Evolutionary conservation across 768 basidiomycete genomes (phyloP).

Genomic region (Daedalea quercina): DNA sequence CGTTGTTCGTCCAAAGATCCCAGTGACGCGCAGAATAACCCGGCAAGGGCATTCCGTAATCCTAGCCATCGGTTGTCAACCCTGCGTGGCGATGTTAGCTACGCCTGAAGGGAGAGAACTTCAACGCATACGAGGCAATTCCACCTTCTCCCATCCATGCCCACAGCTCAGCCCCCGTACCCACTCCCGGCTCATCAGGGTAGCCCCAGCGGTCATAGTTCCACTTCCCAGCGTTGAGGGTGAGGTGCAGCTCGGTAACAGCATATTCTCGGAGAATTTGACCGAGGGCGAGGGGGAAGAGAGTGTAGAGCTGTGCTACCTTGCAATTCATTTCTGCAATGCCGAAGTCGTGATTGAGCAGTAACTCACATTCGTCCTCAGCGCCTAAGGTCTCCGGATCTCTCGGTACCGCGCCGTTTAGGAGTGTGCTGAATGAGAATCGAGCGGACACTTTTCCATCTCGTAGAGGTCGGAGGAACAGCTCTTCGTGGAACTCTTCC

Average conservation of each 20-base stretch:
- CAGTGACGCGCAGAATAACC: conserved; percentile 91
- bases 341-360: background rate
- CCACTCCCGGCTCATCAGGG: conserved; percentile 69
- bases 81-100: conserved; percentile 28
- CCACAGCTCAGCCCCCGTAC: conserved; percentile 85
- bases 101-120: background rate
- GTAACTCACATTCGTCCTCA: conserved; percentile 42
- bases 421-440: conserved; percentile 72
- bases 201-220: conserved; percentile 79
- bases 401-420: conserved; percentile 47
- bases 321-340: background rate
- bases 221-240: conserved; percentile 91
- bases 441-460: conserved; percentile 80
- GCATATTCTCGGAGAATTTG: conserved; percentile 83
- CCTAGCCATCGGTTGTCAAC: conserved; percentile 77
- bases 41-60: conserved; percentile 83
- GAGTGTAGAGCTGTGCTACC: conserved; percentile 75
- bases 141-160: conserved; percentile 76
- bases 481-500: conserved; percentile 50
- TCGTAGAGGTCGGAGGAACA: conserved; percentile 52
- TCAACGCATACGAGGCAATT: conserved; percentile 8
- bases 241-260: conserved; percentile 83
- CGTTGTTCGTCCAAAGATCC: conserved; percentile 69
- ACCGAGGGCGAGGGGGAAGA: conserved; percentile 83
- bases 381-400: conserved; percentile 42